Percentiles rank a stretch among this genome's conserved stretches.
phyloP scores from a whole-genome alignment of 257 asterid genomes.

The Nicotiana tomentosiformis region DNA sequence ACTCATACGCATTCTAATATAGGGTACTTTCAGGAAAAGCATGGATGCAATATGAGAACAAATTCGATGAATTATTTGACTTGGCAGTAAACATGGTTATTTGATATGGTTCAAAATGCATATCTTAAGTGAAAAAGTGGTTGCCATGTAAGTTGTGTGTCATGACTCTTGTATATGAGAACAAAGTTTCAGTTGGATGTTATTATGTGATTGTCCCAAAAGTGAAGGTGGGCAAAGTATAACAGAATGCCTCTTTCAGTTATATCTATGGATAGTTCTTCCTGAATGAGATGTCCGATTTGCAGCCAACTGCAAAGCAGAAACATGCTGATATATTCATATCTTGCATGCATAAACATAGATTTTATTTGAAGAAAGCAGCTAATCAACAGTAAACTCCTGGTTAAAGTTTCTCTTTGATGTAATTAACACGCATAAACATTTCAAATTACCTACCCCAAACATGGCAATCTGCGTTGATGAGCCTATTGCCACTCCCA shows the following conservation, averaged over 20 bases:
- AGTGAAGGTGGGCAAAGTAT: neutral
- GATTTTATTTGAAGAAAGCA: neutral
- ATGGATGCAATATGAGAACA: neutral
- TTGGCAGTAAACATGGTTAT: neutral
- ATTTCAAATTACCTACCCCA: slow-evolving; percentile 43
- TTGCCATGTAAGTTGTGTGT: neutral
- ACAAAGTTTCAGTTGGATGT: neutral
- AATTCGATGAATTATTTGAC: neutral
- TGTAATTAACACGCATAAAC: neutral
- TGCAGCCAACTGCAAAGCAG: neutral
- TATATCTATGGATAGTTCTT: neutral
- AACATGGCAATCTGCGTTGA: slow-evolving; percentile 87
- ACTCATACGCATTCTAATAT: neutral
- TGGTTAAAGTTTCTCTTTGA: neutral
- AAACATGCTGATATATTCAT: neutral
- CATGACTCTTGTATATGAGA: neutral
- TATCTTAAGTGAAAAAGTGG: neutral
- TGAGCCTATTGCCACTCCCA: slow-evolving; percentile 84
- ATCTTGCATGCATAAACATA: neutral
- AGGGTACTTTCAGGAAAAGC: neutral
- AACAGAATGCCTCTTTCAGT: neutral
- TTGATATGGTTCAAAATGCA: neutral
- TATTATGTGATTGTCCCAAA: neutral
- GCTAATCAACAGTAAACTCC: neutral
- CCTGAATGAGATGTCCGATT: neutral